Conservation (phyloP, 352 stramenopile genomes). For the Globisporangium spiculum region DNA sequence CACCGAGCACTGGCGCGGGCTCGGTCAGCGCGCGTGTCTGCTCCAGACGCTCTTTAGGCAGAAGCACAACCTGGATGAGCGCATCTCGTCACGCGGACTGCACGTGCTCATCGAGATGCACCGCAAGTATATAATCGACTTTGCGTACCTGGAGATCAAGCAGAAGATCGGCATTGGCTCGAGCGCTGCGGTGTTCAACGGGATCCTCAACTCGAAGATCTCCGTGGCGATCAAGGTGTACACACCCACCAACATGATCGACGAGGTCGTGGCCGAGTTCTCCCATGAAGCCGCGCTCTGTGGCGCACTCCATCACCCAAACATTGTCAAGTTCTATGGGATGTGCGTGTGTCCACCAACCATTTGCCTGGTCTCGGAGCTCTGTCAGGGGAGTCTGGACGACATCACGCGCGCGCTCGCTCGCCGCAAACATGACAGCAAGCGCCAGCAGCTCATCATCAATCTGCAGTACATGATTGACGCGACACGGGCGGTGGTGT, state of each 20-base stretch:
- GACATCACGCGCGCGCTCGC: slow-evolving; percentile 34
- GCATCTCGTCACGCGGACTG: slow-evolving; percentile 56
- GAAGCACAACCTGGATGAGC: slow-evolving; percentile 49
- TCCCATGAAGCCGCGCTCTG: slow-evolving; percentile 78
- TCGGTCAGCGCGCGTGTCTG: slow-evolving; percentile 49
- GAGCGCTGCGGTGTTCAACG: slow-evolving; percentile 63
- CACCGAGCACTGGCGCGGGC: slow-evolving; percentile 67
- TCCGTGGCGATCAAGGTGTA: slow-evolving; percentile 81
- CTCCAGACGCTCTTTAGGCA: slow-evolving; percentile 53
- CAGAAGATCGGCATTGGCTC: slow-evolving; percentile 47
- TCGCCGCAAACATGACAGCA: slow-evolving; percentile 17
- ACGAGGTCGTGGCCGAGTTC: slow-evolving; percentile 74
- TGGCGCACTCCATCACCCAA: slow-evolving; percentile 65
- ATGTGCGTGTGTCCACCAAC: slow-evolving; percentile 79
- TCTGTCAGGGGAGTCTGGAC: slow-evolving; percentile 46
- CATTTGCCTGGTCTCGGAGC: slow-evolving; percentile 67
- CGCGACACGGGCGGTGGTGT: slow-evolving; percentile 55
- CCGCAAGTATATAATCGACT: slow-evolving; percentile 72
- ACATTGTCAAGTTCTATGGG: slow-evolving; percentile 82
- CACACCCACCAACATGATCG: slow-evolving; percentile 47
- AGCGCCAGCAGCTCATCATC: slow-evolving; percentile 38
- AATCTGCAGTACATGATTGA: slow-evolving; percentile 70
- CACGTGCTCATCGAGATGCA: slow-evolving; percentile 75
- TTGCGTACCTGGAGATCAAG: slow-evolving; percentile 59
- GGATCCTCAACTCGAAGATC: slow-evolving; percentile 46